phyloP scores from a whole-genome alignment of 805 yeast genomes.

The Pichia insulana region DNA sequence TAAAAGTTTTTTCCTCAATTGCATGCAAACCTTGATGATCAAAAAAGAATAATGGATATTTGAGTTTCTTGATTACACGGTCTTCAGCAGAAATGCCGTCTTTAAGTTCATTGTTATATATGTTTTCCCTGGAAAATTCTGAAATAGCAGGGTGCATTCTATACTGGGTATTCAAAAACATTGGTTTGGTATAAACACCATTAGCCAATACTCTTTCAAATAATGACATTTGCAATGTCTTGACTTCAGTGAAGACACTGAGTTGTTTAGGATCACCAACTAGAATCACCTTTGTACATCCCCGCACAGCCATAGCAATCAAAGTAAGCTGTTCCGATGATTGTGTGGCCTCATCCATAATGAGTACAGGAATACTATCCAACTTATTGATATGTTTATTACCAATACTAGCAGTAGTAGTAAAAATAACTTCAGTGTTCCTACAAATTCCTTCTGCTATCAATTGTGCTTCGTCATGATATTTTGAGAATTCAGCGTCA shows the following conservation, averaged over 20 bases:
- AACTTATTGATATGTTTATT: slow-evolving; percentile 51
- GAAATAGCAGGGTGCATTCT: slow-evolving; percentile 95
- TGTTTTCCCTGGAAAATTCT: slow-evolving; percentile 69
- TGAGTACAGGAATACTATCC: slow-evolving; percentile 44
- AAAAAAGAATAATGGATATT: slow-evolving; percentile 51
- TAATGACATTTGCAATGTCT: slow-evolving; percentile 53
- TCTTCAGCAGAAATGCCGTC: slow-evolving; percentile 56
- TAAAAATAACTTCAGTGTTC: slow-evolving; percentile 50
- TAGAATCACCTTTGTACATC: slow-evolving; percentile 54
- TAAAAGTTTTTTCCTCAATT: slow-evolving; percentile 39
- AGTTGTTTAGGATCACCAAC: slow-evolving; percentile 73
- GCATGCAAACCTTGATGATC: slow-evolving; percentile 40
- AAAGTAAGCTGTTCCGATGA: slow-evolving; percentile 62
- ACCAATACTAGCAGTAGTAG: slow-evolving; percentile 67
- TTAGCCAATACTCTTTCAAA: slow-evolving; percentile 58
- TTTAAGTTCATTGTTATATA: slow-evolving; percentile 58
- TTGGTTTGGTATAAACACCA: slow-evolving; percentile 51
- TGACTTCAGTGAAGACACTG: slow-evolving; percentile 60
- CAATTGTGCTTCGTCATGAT: slow-evolving; percentile 1
- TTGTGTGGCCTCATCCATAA: slow-evolving; percentile 71
- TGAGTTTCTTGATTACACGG: slow-evolving; percentile 37
- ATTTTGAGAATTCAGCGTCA: too few species aligned
- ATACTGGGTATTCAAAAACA: slow-evolving; percentile 71
- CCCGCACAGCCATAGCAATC: slow-evolving; percentile 59
- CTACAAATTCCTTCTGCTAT: slow-evolving; percentile 34